Evolutionary conservation across 495 filamentous ascomycete species (phyloP).

Genomic region (Aspergillus campestris): DNA sequence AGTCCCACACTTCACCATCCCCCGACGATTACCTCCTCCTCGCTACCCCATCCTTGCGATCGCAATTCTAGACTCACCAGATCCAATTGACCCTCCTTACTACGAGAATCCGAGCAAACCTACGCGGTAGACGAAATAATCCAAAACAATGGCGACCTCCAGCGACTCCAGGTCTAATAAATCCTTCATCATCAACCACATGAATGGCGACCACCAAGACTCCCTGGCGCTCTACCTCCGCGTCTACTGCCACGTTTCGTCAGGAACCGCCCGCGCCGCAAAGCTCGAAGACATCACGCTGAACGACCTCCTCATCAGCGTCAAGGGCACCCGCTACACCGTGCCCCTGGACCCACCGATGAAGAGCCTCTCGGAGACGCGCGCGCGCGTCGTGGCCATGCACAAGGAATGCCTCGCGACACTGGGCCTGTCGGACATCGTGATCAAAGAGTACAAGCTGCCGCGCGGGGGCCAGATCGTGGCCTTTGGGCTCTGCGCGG

Average conservation of each 20-base stretch:
- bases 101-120: no score
- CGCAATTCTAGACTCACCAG: no score
- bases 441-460: constrained; percentile 45
- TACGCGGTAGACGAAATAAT: background rate
- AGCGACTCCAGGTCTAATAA: constrained; percentile 32
- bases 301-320: constrained; percentile 44
- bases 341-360: constrained; percentile 58
- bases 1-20: no score
- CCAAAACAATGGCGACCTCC: background rate
- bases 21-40: no score
- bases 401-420: constrained; percentile 47
- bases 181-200: constrained; percentile 62
- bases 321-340: constrained; percentile 37
- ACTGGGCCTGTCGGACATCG: constrained; percentile 48
- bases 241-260: constrained; percentile 46
- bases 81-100: no score
- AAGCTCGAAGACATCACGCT: constrained; percentile 52
- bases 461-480: constrained; percentile 32
- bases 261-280: constrained; percentile 38
- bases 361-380: constrained; percentile 49
- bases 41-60: no score
- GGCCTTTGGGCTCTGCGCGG: constrained; percentile 37
- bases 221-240: constrained; percentile 60
- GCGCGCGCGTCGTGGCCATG: constrained; percentile 59
- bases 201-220: constrained; percentile 67